These are phyloP conservation scores for Kodamaea kakaduensis DNA, from an alignment of 805 yeast species.

Conservation along the genomic window DNA sequence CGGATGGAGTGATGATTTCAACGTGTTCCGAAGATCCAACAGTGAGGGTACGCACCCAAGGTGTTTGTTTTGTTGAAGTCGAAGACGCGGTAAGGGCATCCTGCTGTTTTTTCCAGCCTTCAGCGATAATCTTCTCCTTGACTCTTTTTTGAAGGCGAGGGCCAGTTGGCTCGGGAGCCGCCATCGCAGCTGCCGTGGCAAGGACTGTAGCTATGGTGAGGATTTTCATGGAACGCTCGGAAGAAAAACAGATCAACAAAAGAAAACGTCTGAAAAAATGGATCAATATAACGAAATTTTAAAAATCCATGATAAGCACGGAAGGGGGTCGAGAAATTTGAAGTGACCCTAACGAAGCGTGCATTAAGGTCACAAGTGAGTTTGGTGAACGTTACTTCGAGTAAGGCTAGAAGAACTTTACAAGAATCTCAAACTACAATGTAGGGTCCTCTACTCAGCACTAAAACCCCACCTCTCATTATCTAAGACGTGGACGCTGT, in stretches of 20 bases:
- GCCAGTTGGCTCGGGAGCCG: slow-evolving; percentile 8
- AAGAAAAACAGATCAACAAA: not conserved
- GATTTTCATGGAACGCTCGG: slow-evolving; percentile 1
- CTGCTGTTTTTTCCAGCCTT: slow-evolving; percentile 22
- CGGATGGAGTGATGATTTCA: slow-evolving; percentile 64
- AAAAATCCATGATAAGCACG: too few relatives aligned
- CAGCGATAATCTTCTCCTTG: slow-evolving; percentile 28
- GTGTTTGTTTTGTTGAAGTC: not conserved
- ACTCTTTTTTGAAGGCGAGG: slow-evolving; percentile 20
- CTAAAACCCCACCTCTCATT: slow-evolving; percentile 12
- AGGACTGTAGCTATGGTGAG: not conserved
- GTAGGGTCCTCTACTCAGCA: slow-evolving; percentile 20
- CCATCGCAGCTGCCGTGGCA: slow-evolving; percentile 8
- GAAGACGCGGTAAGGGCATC: slow-evolving; percentile 7
- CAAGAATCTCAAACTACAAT: slow-evolving; percentile 10
- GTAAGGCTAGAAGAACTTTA: too few relatives aligned
- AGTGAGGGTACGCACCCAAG: slow-evolving; percentile 71
- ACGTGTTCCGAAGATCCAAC: slow-evolving; percentile 29
- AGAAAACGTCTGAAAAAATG: not conserved
- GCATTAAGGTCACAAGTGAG: too few relatives aligned
- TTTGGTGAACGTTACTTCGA: too few relatives aligned
- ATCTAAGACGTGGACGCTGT: slow-evolving; percentile 20
- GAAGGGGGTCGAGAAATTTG: too few relatives aligned
- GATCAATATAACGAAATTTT: not conserved
- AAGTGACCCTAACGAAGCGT: too few relatives aligned